These are phyloP conservation scores for Boletus edulis DNA, from an alignment of 768 basidiomycete genomes.

Conservation along the genomic window DNA sequence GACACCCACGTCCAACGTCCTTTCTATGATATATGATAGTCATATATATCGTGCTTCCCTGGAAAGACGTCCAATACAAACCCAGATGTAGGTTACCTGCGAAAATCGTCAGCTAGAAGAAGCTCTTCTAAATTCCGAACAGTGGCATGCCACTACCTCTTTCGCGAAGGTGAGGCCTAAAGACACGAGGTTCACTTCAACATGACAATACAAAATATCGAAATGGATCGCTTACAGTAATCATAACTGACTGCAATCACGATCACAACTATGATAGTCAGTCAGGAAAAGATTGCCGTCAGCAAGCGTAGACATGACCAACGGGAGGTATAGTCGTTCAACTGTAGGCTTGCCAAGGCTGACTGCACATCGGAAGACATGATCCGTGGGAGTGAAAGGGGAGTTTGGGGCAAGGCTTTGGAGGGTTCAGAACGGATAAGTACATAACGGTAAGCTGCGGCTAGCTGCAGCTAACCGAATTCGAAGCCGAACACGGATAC, in stretches of 20 bases:
- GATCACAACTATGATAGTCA: background rate
- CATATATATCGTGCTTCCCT: background rate
- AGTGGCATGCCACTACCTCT: background rate
- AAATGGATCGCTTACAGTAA: background rate
- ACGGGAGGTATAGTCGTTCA: background rate
- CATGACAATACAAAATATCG: too few species aligned
- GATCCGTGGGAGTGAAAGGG: background rate
- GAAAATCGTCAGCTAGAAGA: background rate
- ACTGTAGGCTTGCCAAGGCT: background rate
- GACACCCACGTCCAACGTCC: background rate
- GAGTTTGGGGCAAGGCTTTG: too few species aligned
- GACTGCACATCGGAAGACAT: background rate
- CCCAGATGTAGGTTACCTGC: background rate
- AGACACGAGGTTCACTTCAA: background rate
- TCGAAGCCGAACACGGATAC: too few species aligned
- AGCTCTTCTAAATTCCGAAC: background rate
- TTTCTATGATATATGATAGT: background rate
- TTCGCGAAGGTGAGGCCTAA: background rate
- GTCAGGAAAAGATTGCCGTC: too few species aligned
- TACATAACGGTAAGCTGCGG: too few species aligned
- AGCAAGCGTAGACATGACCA: background rate
- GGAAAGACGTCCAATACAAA: background rate
- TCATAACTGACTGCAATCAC: background rate
- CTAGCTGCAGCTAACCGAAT: too few species aligned
- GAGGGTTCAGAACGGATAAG: too few species aligned